Evolutionary conservation across 257 asterid species (phyloP).

Genomic region (Paulownia fortunei): DNA sequence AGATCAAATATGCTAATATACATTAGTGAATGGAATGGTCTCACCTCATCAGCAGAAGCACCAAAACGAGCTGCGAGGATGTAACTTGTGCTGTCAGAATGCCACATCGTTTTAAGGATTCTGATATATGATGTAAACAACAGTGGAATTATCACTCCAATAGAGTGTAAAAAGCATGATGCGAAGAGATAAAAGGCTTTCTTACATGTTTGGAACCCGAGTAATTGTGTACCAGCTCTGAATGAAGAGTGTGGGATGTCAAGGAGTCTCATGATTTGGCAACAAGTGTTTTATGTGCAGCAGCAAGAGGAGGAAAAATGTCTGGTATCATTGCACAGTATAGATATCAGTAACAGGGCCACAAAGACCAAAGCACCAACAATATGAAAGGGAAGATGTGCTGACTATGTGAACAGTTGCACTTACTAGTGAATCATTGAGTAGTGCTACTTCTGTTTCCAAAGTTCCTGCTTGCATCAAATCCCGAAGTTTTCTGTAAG

Average conservation of each 20-base stretch:
- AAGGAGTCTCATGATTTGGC: constrained; percentile 64
- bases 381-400: not conserved
- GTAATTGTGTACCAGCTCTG: constrained; percentile 76
- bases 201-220: constrained; percentile 79
- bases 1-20: not conserved
- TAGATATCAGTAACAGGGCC: not conserved
- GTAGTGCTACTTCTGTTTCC: constrained; percentile 67
- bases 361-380: not conserved
- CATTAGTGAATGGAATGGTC: not conserved
- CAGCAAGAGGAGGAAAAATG: constrained; percentile 69
- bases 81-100: constrained; percentile 63
- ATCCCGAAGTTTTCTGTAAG: constrained; percentile 58
- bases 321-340: constrained; percentile 47
- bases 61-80: constrained; percentile 71
- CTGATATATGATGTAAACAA: constrained; percentile 52
- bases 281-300: constrained; percentile 65
- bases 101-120: constrained; percentile 73
- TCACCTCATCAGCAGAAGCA: constrained; percentile 66
- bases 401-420: not conserved
- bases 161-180: constrained; percentile 20
- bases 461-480: constrained; percentile 65
- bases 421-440: constrained; percentile 72
- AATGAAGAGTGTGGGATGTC: constrained; percentile 66
- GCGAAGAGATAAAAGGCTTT: not conserved
- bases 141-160: not conserved